Conservation (phyloP, 208 protist species). For the Porcisia hertigi region DNA sequence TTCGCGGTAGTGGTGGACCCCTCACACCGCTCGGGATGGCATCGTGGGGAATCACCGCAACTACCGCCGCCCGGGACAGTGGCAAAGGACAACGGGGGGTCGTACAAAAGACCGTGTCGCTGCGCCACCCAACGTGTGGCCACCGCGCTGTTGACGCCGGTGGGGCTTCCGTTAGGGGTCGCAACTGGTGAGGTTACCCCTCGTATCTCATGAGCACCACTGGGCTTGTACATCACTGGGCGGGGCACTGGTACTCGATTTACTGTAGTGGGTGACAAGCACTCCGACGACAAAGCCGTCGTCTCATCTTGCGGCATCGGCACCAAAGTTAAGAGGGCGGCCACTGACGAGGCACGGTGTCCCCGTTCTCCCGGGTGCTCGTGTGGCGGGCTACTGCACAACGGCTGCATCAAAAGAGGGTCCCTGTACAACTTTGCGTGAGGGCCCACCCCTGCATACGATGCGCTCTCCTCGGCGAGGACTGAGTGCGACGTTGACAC, state of each 20-base stretch:
- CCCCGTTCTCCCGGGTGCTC: not conserved
- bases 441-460: not conserved
- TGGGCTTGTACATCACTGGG: not conserved
- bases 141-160: not conserved
- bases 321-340: not conserved
- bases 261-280: not conserved
- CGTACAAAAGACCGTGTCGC: slow-evolving; percentile 12
- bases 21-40: not conserved
- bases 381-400: slow-evolving; percentile 8
- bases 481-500: not conserved
- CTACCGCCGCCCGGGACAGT: not conserved
- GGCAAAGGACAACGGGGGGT: not conserved
- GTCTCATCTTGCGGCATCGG: not conserved
- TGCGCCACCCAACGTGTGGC: not conserved
- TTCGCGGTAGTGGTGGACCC: not conserved
- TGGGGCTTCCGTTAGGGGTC: not conserved
- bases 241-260: not conserved
- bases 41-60: slow-evolving; percentile 11
- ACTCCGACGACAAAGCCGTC: not conserved
- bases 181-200: not conserved
- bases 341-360: slow-evolving; percentile 6
- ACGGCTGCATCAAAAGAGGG: not conserved
- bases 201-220: not conserved
- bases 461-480: not conserved
- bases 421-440: not conserved